Conservation (phyloP, 108 stramenopile species). For the Epithemia pelagica region DNA sequence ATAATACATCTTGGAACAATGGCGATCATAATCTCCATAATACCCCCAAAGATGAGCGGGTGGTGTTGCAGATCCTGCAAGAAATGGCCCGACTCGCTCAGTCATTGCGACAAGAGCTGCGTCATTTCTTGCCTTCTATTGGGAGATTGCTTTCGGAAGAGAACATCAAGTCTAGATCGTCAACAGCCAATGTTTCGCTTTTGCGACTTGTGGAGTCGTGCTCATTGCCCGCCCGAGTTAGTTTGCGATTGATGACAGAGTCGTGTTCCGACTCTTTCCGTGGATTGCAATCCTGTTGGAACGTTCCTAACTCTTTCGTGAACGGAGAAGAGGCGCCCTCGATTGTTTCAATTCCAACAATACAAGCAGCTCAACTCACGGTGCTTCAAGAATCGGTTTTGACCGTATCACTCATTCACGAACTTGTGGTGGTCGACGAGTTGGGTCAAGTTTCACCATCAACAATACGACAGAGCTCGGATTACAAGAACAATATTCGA, state of each 20-base stretch:
- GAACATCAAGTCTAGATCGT: background rate
- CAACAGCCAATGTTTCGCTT: background rate
- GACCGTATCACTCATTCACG: background rate
- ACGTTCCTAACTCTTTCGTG: background rate
- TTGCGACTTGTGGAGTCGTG: background rate
- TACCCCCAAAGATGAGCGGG: background rate
- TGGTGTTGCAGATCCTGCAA: background rate
- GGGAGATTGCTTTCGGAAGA: background rate
- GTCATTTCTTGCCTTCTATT: background rate
- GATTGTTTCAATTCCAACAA: background rate
- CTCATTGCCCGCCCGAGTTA: background rate
- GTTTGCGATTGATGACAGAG: background rate
- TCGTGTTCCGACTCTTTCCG: background rate
- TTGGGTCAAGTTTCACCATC: background rate
- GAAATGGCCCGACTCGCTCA: background rate
- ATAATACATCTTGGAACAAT: background rate
- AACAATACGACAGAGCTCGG: background rate
- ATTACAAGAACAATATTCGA: no score
- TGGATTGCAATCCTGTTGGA: background rate
- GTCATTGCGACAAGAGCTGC: background rate
- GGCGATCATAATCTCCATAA: background rate
- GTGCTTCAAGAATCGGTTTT: background rate
- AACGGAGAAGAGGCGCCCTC: background rate
- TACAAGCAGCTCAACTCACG: background rate
- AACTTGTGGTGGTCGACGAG: background rate